phyloP scores from a whole-genome alignment of 495 filamentous ascomycete species.

The Hyaloscypha hepaticicola region DNA sequence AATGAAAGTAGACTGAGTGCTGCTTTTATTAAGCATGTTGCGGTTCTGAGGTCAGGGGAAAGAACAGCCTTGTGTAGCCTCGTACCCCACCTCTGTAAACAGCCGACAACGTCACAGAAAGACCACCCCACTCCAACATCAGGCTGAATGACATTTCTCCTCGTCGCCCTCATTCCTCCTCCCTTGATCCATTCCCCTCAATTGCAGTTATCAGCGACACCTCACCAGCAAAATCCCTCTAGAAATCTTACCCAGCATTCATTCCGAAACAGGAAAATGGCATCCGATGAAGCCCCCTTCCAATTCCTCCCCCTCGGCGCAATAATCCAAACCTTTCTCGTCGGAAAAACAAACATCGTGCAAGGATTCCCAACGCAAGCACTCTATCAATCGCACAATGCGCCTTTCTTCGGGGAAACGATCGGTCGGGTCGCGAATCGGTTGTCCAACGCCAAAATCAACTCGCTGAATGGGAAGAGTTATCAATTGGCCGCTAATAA shows the following conservation, averaged over 20 bases:
- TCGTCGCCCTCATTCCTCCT: neutral
- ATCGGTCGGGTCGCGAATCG: conserved; percentile 93
- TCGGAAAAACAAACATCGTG: conserved; percentile 76
- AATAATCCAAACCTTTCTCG: conserved; percentile 79
- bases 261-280: conserved; percentile 16
- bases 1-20: too few relatives aligned
- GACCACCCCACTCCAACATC: conserved; percentile 4
- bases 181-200: neutral
- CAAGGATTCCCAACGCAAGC: conserved; percentile 73
- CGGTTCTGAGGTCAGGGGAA: neutral
- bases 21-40: neutral
- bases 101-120: neutral
- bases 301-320: conserved; percentile 83
- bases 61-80: conserved; percentile 4
- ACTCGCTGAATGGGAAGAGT: conserved; percentile 66
- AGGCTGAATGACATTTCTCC: conserved; percentile 2
- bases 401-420: conserved; percentile 83
- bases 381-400: conserved; percentile 71
- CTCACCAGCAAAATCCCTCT: neutral
- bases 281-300: conserved; percentile 35
- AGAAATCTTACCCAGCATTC: too few relatives aligned
- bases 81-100: conserved; percentile 6
- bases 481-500: conserved; percentile 75
- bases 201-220: neutral
- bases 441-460: conserved; percentile 68